These are phyloP conservation scores for Fusarium sp. DNA, from an alignment of 2,329 filamentous ascomycete genomes.

Conservation along the genomic window DNA sequence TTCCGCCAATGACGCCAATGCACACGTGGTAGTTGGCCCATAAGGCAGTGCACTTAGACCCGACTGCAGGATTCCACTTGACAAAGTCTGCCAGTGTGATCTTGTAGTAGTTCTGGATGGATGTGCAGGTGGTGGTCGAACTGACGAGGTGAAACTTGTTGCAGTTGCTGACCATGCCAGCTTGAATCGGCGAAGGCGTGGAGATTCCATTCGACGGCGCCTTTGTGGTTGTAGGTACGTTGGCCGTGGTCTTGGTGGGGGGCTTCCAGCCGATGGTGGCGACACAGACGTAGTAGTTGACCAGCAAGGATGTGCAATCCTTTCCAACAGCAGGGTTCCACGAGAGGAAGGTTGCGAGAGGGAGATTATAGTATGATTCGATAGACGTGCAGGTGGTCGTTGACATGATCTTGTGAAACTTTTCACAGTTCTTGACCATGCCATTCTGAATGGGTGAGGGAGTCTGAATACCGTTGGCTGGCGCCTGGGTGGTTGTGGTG, in stretches of 20 bases:
- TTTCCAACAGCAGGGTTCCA: constrained; percentile 35
- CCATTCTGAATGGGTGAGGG: constrained; percentile 15
- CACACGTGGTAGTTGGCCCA: not conserved
- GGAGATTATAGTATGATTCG: not conserved
- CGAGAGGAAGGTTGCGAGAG: constrained; percentile 20
- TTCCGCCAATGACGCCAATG: not conserved
- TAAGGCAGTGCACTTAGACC: not conserved
- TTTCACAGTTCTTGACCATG: constrained; percentile 35
- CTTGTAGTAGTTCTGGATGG: not conserved
- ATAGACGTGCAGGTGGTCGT: constrained; percentile 28
- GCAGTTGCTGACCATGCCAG: not conserved
- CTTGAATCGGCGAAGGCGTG: constrained; percentile 34
- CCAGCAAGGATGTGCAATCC: constrained; percentile 11
- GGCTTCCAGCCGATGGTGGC: not conserved
- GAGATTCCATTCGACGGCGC: constrained; percentile 28
- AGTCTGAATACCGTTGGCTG: not conserved
- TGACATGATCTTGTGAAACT: constrained; percentile 24
- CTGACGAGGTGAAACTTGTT: not conserved
- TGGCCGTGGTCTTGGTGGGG: not conserved
- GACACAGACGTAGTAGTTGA: constrained; percentile 7
- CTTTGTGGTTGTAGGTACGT: not conserved
- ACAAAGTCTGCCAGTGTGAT: not conserved
- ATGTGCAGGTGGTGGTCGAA: not conserved
- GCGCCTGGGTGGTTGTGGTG: not conserved
- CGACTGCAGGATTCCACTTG: not conserved